Conservation (phyloP, 2,329 filamentous ascomycete genomes). For the Waltergamsia citrina region DNA sequence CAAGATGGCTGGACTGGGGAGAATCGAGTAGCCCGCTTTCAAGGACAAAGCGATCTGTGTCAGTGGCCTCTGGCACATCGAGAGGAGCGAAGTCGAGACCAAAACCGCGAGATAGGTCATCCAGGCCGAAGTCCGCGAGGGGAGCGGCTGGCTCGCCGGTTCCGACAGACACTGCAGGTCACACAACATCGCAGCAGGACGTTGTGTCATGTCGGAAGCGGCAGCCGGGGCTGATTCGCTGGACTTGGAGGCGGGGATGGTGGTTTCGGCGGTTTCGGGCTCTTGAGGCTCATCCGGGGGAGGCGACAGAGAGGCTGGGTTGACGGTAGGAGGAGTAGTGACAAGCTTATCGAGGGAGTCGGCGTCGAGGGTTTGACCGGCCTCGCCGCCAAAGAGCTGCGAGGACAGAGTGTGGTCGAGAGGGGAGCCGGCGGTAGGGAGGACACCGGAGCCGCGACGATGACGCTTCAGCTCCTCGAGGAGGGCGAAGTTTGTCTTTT, state of each 20-base stretch:
- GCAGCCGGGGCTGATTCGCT: slow-evolving; percentile 15
- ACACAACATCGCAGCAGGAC: slow-evolving; percentile 99
- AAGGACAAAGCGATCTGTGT: slow-evolving; percentile 67
- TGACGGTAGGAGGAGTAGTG: slow-evolving; percentile 39
- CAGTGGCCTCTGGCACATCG: slow-evolving; percentile 57
- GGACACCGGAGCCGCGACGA: slow-evolving; percentile 30
- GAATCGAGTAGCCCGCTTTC: slow-evolving; percentile 69
- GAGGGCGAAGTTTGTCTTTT: slow-evolving; percentile 40
- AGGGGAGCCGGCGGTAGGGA: slow-evolving; percentile 9
- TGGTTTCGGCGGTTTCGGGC: slow-evolving; percentile 4
- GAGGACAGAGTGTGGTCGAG: slow-evolving; percentile 41
- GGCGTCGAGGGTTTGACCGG: slow-evolving; percentile 27
- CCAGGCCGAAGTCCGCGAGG: slow-evolving; percentile 27
- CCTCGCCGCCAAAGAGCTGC: slow-evolving; percentile 44
- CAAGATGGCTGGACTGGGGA: slow-evolving; percentile 56
- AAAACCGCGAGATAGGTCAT: slow-evolving; percentile 37
- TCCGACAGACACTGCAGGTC: slow-evolving; percentile 99
- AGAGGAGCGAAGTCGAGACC: slow-evolving; percentile 62
- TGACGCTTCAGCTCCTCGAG: slow-evolving; percentile 40
- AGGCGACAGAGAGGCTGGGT: slow-evolving; percentile 55
- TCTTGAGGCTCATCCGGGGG: slow-evolving; percentile 23
- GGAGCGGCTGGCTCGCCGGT: slow-evolving; percentile 41
- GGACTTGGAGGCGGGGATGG: slow-evolving; percentile 9
- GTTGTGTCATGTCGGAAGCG: slow-evolving; percentile 95
- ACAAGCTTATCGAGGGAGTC: slow-evolving; percentile 30